Evolutionary conservation across 1,284 basidiomycete species (phyloP).

Genomic region (Calocybe gambosa): DNA sequence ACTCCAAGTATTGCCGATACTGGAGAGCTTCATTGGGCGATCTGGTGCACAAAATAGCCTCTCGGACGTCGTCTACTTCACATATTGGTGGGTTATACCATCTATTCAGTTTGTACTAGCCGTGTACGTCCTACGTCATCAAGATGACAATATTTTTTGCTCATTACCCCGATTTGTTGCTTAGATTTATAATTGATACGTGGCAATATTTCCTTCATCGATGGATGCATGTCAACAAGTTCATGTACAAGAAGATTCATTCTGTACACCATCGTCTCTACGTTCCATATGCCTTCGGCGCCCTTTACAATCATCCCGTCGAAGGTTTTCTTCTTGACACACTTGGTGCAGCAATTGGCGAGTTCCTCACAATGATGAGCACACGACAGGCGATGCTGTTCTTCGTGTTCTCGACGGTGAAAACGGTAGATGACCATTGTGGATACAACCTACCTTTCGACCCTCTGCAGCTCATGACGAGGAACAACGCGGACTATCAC

Average conservation of each 20-base stretch:
- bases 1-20: slow-evolving; percentile 34
- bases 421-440: slow-evolving; percentile 98
- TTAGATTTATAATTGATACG: slow-evolving; percentile 90
- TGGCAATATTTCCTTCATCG: slow-evolving; percentile 99
- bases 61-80: slow-evolving; percentile 51
- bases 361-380: slow-evolving; percentile 65
- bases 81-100: slow-evolving; percentile 97
- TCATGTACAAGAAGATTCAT: slow-evolving; percentile 89
- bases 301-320: slow-evolving; percentile 95
- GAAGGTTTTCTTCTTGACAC: slow-evolving; percentile 93
- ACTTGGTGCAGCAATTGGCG: slow-evolving; percentile 76
- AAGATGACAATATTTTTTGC: background rate
- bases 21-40: slow-evolving; percentile 36
- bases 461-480: slow-evolving; percentile 79
- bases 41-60: slow-evolving; percentile 40
- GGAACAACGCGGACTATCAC: slow-evolving; percentile 97
- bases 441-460: slow-evolving; percentile 90
- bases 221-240: slow-evolving; percentile 86
- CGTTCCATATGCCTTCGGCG: slow-evolving; percentile 95
- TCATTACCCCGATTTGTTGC: slow-evolving; percentile 3
- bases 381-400: slow-evolving; percentile 83
- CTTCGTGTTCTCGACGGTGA: slow-evolving; percentile 81
- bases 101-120: slow-evolving; percentile 70
- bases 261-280: slow-evolving; percentile 96
- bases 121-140: slow-evolving; percentile 58